phyloP scores from a whole-genome alignment of 495 filamentous ascomycete species.

The Cladorrhinum samala region DNA sequence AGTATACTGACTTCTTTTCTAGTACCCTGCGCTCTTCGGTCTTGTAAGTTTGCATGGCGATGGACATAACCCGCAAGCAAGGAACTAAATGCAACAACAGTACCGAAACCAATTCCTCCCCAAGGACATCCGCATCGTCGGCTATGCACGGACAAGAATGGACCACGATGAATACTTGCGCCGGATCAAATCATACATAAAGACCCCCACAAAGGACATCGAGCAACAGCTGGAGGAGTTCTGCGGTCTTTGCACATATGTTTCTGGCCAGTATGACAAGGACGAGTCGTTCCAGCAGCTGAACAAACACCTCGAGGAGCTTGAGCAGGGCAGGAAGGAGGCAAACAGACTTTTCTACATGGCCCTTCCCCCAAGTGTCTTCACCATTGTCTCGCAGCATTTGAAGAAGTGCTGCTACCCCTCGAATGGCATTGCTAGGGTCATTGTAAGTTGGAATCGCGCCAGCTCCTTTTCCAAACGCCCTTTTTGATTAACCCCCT shows the following conservation, averaged over 20 bases:
- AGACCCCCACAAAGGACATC: constrained; percentile 95
- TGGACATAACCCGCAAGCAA: neutral
- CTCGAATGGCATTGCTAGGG: constrained; percentile 75
- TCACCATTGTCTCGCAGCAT: constrained; percentile 94
- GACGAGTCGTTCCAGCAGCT: constrained; percentile 91
- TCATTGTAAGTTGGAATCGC: constrained; percentile 64
- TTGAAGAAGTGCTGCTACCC: constrained; percentile 97
- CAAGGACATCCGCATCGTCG: constrained; percentile 94
- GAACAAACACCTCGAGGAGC: constrained; percentile 78
- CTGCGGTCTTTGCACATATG: constrained; percentile 79
- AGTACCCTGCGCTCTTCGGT: constrained; percentile 98
- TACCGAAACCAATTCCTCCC: constrained; percentile 98
- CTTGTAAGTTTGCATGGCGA: constrained; percentile 66
- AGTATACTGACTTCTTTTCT: constrained; percentile 29
- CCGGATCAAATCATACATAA: constrained; percentile 95
- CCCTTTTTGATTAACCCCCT: constrained; percentile 7
- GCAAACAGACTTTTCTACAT: constrained; percentile 97
- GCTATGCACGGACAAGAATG: constrained; percentile 99
- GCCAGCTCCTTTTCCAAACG: neutral
- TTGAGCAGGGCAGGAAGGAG: constrained; percentile 77
- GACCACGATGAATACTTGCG: constrained; percentile 90
- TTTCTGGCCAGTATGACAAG: constrained; percentile 95
- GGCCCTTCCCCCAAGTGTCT: constrained; percentile 96
- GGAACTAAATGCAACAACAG: constrained; percentile 44
- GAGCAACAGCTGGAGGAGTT: constrained; percentile 92